Evolutionary conservation across 192 early-diverging fungal genomes (phyloP).

Genomic region (Bifiguratus adelaidae): DNA sequence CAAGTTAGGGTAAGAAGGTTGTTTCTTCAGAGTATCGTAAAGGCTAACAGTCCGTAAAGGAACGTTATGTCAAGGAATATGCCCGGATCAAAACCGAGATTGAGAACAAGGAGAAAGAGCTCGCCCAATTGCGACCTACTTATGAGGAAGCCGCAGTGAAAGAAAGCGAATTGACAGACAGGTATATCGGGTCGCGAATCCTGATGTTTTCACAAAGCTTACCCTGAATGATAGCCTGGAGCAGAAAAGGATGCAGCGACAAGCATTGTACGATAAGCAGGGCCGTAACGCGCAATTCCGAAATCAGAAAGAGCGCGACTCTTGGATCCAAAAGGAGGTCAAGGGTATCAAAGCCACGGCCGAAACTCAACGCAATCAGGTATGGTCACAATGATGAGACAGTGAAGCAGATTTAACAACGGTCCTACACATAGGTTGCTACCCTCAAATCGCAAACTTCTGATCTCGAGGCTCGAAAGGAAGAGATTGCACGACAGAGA

Average conservation of each 20-base stretch:
- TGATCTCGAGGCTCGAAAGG: slow-evolving; percentile 6
- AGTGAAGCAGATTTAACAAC: neutral
- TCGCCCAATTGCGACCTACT: slow-evolving; percentile 49
- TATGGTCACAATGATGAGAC: slow-evolving; percentile 6
- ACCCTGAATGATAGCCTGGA: slow-evolving; percentile 40
- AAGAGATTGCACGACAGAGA: slow-evolving; percentile 20
- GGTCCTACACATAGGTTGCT: slow-evolving; percentile 2
- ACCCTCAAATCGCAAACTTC: slow-evolving; percentile 15
- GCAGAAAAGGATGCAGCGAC: slow-evolving; percentile 53
- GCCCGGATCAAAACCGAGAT: slow-evolving; percentile 50
- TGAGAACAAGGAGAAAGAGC: slow-evolving; percentile 44
- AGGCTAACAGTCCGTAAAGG: no score
- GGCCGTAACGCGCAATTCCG: slow-evolving; percentile 71
- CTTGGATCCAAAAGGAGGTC: slow-evolving; percentile 65
- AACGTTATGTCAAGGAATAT: slow-evolving; percentile 16
- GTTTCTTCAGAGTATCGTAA: no score
- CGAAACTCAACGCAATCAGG: slow-evolving; percentile 40
- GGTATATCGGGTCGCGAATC: neutral
- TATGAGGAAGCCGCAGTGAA: slow-evolving; percentile 37
- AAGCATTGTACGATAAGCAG: slow-evolving; percentile 77
- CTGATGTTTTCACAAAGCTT: neutral
- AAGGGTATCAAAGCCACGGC: slow-evolving; percentile 42
- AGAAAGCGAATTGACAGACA: neutral
- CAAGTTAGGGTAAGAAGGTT: no score
- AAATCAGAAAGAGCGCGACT: slow-evolving; percentile 66